phyloP scores from a whole-genome alignment of 139 green algal genomes.

The Tetradesmus lagerheimii region DNA sequence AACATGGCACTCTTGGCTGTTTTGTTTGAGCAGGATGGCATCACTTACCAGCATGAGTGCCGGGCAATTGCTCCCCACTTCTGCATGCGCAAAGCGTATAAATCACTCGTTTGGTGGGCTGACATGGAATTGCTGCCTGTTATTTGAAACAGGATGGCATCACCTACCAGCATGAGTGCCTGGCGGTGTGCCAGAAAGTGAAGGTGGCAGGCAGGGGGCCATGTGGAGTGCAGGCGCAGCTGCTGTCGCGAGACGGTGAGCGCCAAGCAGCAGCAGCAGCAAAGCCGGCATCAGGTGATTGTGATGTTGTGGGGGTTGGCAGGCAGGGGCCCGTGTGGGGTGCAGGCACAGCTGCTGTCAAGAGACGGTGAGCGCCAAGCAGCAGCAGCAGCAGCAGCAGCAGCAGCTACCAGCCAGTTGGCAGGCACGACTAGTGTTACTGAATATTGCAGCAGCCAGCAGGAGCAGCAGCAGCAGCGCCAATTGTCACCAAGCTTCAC shows the following conservation, averaged over 20 bases:
- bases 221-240: not conserved
- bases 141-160: not conserved
- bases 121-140: no score
- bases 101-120: not conserved
- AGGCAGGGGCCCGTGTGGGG: not conserved
- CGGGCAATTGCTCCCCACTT: no score
- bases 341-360: not conserved
- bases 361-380: not conserved
- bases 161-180: constrained; percentile 4
- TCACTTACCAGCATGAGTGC: not conserved
- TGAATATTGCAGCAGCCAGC: no score
- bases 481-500: no score
- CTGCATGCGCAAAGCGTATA: not conserved
- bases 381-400: not conserved
- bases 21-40: not conserved
- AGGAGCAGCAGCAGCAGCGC: no score
- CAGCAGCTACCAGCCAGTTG: no score
- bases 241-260: no score
- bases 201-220: not conserved
- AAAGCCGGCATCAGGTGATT: no score
- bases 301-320: no score
- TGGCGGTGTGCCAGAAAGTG: not conserved
- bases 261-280: not conserved
- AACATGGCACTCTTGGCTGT: no score
- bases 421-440: no score